Evolutionary conservation across 176 grass and related monocot genomes (phyloP), one percentile per base, ranked within the genome.

Genomic region (Aegilops sharonensis): DNA sequence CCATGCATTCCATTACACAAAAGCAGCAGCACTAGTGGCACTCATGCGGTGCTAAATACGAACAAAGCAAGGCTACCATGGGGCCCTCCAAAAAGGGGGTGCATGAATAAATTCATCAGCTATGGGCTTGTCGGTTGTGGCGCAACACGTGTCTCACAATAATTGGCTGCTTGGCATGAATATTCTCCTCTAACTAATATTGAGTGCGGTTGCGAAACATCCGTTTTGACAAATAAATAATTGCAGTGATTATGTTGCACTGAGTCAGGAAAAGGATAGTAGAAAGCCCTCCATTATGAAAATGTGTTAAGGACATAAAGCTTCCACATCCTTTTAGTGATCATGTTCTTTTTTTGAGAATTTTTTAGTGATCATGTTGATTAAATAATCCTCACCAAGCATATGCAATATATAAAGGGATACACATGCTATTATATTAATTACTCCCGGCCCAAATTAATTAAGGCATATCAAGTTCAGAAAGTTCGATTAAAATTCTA

Each of bases 1-100:
- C 89, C 68, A 91, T 70, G 85, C 85, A 91, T 87, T 87, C 89
- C 85, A 91, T 91, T 91, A 91, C 89, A 66, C 65, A 91, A 87
- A 91, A 91, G 89, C 85, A 87, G 47, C 47, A 87, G 61, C 89
- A 91, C 89, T 87, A 80, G 25, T 20, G 59, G 60, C 81, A 84
- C 5, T 81, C 79, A 75, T 84, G 89, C 9, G 69, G 89, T 87
- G 69, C 81, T 84, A 91, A 84, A 87, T 80, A 84, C 66, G 68
- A 87, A 74, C 81, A 84, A 84, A 87, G 66, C 59, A 6, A 25
- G 77, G 47, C 75, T 80, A 80, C 57, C 59, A 1, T 67, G 75
- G 59, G 62, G 0, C 47, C 85, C 60, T 50, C 66, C 23, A 43
- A 66, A 9, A 65, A 87, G 78, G 67, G 80, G 54, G 11, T 63